Evolutionary conservation across 345 rosid genomes (phyloP).

Genomic region (Pugionium dolabratum): DNA sequence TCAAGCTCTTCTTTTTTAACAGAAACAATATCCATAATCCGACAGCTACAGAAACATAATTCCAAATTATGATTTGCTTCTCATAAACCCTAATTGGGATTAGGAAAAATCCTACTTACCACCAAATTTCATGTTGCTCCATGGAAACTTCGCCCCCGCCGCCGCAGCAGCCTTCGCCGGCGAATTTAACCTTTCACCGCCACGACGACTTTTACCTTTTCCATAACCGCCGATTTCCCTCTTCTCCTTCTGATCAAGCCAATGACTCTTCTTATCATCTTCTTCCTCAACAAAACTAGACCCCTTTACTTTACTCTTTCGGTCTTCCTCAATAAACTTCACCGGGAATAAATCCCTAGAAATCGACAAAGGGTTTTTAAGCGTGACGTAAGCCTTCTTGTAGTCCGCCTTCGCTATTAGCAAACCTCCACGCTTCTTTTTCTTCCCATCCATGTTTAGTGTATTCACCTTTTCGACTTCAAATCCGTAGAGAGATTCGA

Average conservation of each 20-base stretch:
- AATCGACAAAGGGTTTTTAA: slow-evolving; percentile 61
- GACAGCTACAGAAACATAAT: slow-evolving; percentile 26
- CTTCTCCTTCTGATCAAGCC: slow-evolving; percentile 69
- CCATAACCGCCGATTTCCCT: slow-evolving; percentile 36
- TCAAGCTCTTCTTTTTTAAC: slow-evolving; percentile 23
- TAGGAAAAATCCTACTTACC: slow-evolving; percentile 33
- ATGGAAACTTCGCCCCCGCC: slow-evolving; percentile 57
- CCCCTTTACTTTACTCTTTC: slow-evolving; percentile 59
- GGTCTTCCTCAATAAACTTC: slow-evolving; percentile 58
- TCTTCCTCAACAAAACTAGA: slow-evolving; percentile 72
- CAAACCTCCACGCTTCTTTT: slow-evolving; percentile 81
- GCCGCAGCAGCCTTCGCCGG: slow-evolving; percentile 29
- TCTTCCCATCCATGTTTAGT: slow-evolving; percentile 94
- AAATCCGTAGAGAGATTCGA: slow-evolving; percentile 87
- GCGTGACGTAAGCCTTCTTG: slow-evolving; percentile 86
- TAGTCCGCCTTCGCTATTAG: slow-evolving; percentile 79
- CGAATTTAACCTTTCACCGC: slow-evolving; percentile 30
- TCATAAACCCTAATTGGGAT: slow-evolving; percentile 30
- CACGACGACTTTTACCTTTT: slow-evolving; percentile 29
- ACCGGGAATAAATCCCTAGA: slow-evolving; percentile 70
- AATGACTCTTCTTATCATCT: slow-evolving; percentile 61
- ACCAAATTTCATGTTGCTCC: slow-evolving; percentile 75
- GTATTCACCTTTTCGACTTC: slow-evolving; percentile 81
- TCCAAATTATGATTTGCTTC: background rate
- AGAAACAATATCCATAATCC: slow-evolving; percentile 9